Percentiles rank a stretch among this genome's conserved stretches.
Evolutionary conservation across 2,329 filamentous ascomycete genomes (phyloP).

Genomic region (Aspergillus neotritici): DNA sequence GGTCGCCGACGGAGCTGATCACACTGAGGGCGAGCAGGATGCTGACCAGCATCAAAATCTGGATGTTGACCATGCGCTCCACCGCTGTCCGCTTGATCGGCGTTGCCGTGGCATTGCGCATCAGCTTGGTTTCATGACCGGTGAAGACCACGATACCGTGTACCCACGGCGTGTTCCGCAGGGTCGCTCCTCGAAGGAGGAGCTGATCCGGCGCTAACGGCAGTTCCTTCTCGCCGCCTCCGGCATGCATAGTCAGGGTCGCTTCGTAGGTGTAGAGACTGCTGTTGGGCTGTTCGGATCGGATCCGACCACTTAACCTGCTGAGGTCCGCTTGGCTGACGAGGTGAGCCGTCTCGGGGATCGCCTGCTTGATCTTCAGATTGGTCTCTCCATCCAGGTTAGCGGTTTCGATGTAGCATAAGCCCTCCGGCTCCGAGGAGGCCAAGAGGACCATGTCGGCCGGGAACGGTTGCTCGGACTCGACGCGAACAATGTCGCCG

Average conservation of each 20-base stretch:
- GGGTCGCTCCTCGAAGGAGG: constrained; percentile 81
- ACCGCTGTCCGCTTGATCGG: constrained; percentile 98
- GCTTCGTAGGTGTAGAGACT: constrained; percentile 98
- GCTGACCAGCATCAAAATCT: constrained; percentile 82
- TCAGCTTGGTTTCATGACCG: constrained; percentile 96
- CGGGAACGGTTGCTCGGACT: constrained; percentile 92
- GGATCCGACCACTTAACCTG: constrained; percentile 75
- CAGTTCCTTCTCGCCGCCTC: constrained; percentile 88
- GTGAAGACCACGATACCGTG: constrained; percentile 96
- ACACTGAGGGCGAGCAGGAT: constrained; percentile 81
- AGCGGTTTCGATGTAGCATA: constrained; percentile 98
- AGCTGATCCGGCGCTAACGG: constrained; percentile 88
- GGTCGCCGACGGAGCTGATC: constrained; percentile 84
- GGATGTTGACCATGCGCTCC: constrained; percentile 85
- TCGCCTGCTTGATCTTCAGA: constrained; percentile 94
- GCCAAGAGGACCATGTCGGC: constrained; percentile 88
- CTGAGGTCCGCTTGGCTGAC: constrained; percentile 84
- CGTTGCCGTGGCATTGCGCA: constrained; percentile 95
- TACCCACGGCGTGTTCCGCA: constrained; percentile 95
- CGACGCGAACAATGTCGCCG: constrained; percentile 85
- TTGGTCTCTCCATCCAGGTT: constrained; percentile 98
- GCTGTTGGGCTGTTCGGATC: constrained; percentile 96
- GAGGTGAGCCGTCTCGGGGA: constrained; percentile 83
- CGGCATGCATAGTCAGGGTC: constrained; percentile 82
- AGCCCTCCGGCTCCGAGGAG: constrained; percentile 91